phyloP scores from a whole-genome alignment of 176 grass and related monocot genomes.

The Triticum urartu region DNA sequence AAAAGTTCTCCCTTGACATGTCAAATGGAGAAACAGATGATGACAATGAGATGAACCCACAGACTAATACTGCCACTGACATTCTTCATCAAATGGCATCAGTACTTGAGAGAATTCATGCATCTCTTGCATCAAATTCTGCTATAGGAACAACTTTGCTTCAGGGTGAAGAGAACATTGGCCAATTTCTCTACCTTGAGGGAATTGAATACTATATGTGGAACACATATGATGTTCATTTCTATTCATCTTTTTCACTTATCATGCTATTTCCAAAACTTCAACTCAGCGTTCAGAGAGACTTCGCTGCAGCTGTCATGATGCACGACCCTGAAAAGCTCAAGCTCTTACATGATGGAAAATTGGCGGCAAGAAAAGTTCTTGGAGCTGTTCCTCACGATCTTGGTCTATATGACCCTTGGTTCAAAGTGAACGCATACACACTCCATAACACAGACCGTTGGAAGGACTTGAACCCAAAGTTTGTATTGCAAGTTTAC shows the following conservation, averaged over 20 bases:
- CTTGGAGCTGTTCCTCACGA: constrained; percentile 97
- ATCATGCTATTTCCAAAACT: constrained; percentile 89
- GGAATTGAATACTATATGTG: constrained; percentile 96
- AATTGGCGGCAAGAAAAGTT: constrained; percentile 82
- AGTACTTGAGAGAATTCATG: constrained; percentile 67
- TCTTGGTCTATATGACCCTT: constrained; percentile 91
- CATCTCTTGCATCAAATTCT: constrained; percentile 66
- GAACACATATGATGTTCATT: constrained; percentile 99
- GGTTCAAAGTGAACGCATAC: constrained; percentile 96
- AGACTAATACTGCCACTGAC: constrained; percentile 57
- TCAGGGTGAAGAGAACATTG: constrained; percentile 90
- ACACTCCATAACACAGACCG: constrained; percentile 88
- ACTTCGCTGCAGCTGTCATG: constrained; percentile 93
- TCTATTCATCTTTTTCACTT: constrained; percentile 89
- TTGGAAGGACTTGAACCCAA: constrained; percentile 96
- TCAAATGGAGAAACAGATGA: constrained; percentile 54
- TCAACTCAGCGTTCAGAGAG: constrained; percentile 86
- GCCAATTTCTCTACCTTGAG: constrained; percentile 98
- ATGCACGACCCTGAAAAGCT: constrained; percentile 95
- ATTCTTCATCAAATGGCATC: constrained; percentile 87
- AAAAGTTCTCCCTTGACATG: constrained; percentile 86
- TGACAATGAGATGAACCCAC: constrained; percentile 28
- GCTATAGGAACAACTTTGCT: constrained; percentile 81
- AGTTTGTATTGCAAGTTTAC: constrained; percentile 94
- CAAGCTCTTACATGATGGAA: constrained; percentile 70